A percentile compares a stretch with the other conserved stretches of the same genome.
Conservation (phyloP, 2,329 filamentous ascomycete species). For the Colletotrichum siamense region DNA sequence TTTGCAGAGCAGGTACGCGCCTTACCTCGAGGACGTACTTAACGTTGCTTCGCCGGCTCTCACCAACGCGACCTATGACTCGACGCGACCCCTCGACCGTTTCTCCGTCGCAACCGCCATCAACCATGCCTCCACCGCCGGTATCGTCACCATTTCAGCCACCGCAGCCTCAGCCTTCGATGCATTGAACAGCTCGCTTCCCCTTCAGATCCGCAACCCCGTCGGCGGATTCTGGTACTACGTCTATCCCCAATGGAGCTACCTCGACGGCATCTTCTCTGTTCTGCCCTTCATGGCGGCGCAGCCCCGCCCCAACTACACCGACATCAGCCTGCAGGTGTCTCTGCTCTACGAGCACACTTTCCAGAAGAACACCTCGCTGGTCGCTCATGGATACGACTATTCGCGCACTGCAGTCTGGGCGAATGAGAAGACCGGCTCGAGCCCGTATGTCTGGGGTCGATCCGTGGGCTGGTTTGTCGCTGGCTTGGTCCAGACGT, state of each 20-base stretch:
- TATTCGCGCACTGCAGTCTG: constrained; percentile 20
- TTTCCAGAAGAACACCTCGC: constrained; percentile 10
- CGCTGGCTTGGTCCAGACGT: constrained; percentile 21
- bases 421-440: constrained; percentile 17
- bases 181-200: constrained; percentile 25
- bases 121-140: not conserved
- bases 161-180: not conserved
- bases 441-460: constrained; percentile 23
- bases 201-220: constrained; percentile 31
- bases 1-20: not conserved
- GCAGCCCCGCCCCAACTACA: constrained; percentile 13
- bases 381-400: constrained; percentile 23
- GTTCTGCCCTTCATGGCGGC: constrained; percentile 44
- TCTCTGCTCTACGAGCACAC: constrained; percentile 20
- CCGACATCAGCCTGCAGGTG: constrained; percentile 27
- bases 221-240: constrained; percentile 43
- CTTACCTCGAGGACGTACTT: constrained; percentile 22
- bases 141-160: constrained; percentile 1
- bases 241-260: constrained; percentile 56
- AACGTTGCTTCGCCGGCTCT: constrained; percentile 14
- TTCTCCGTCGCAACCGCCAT: constrained; percentile 27
- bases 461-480: constrained; percentile 23
- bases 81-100: constrained; percentile 25
- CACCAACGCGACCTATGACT: constrained; percentile 16
- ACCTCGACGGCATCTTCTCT: constrained; percentile 59